Base-by-base conservation (phyloP, 441 rosid genomes). In the Gossypium davidsonii region DNA sequence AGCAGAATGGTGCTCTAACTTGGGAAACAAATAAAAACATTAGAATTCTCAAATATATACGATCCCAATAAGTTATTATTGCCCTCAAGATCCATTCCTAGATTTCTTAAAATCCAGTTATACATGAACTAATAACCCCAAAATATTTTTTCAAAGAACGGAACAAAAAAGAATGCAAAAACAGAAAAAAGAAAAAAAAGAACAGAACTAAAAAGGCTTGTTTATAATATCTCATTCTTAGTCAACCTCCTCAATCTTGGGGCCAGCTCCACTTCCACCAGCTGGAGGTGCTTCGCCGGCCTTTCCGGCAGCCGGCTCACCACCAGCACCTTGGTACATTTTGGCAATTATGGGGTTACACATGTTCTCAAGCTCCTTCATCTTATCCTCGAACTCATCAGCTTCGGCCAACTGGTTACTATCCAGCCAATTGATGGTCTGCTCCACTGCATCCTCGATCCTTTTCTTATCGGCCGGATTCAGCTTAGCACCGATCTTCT, bases 211-310 rank as follows among this genome's bases (percentile, higher is more conserved):
- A 17, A 10, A 44, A 39, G 68, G 48, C 31, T n/a, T 12, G 11
- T 42, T 66, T 31, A 31, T 28, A 31, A 31, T 31, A 31, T 31
- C 6, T 4, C 44, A 14, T 60, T 31, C 65, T 70, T 73, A 81
- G 56, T 78, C 79, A 37, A 81, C 79, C 67, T 78, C 78, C 77
- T 81, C 79, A n/a, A 78, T 78, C 79, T 78, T 75, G 17, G 81
- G 62, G 42, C 66, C 46, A 31, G 66, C 48, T 15, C 78, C 79
- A 39, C 75, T 51, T 7, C 76, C 71, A 26, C 74, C 72, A 31
- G 77, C 67, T 4, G 78, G 70, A 15, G 76, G 73, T 25, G 31
- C 73, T 14, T 75, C 77, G 1, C 34, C 71, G 2, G 49, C 70
- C 58, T 65, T 9, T n/a, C 49, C 74, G 0, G 70, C 71, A 11